phyloP scores from a whole-genome alignment of 129 eudicot genomes.

The Calendula officinalis region DNA sequence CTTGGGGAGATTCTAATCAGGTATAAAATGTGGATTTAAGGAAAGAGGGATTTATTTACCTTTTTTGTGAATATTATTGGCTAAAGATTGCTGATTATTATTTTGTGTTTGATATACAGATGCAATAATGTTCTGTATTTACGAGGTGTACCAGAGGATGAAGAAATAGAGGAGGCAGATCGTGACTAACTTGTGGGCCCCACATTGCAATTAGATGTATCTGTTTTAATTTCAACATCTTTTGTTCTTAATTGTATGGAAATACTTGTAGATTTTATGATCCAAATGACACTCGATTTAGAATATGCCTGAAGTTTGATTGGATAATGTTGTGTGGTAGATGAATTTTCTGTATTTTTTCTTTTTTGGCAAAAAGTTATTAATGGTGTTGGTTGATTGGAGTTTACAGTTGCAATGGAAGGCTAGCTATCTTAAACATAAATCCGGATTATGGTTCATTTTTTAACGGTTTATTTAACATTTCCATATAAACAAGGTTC shows the following conservation, averaged over 20 bases:
- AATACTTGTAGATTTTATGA: slow-evolving; percentile 18
- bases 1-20: slow-evolving; percentile 94
- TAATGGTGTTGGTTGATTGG: neutral
- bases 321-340: slow-evolving; percentile 18
- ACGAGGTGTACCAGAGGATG: slow-evolving; percentile 97
- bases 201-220: slow-evolving; percentile 16
- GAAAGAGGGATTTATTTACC: neutral
- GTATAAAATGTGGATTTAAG: slow-evolving; percentile 23
- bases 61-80: slow-evolving; percentile 1
- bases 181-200: slow-evolving; percentile 34
- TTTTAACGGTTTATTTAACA: slow-evolving; percentile 24
- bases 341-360: neutral
- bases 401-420: too few relatives aligned
- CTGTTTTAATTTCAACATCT: slow-evolving; percentile 1
- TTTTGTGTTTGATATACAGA: slow-evolving; percentile 39
- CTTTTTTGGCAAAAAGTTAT: neutral
- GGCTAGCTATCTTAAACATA: too few relatives aligned
- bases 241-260: slow-evolving; percentile 23
- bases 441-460: too few relatives aligned
- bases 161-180: slow-evolving; percentile 82
- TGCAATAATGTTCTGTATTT: slow-evolving; percentile 87
- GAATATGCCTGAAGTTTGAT: slow-evolving; percentile 14
- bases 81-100: neutral
- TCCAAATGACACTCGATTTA: slow-evolving; percentile 2
- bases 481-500: too few relatives aligned